These are phyloP conservation scores for Diaporthe sp. DNA, from an alignment of 2,329 filamentous ascomycete species.

Conservation along the genomic window DNA sequence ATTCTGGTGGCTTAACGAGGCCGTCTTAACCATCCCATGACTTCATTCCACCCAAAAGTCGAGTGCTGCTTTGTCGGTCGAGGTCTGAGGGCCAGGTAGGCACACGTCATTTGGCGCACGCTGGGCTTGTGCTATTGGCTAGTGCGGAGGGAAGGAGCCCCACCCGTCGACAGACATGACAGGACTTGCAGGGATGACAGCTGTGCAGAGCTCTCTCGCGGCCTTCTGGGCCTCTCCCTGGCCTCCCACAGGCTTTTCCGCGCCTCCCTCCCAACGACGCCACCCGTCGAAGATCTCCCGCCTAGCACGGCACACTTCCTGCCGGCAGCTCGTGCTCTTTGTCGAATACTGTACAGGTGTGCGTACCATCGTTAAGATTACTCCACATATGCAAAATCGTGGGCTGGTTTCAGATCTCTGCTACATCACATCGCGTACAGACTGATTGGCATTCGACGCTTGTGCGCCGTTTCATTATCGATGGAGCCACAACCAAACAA, in stretches of 20 bases:
- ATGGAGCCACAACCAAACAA: constrained; percentile 26
- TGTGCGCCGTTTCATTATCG: constrained; percentile 1
- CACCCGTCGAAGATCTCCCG: constrained; percentile 23
- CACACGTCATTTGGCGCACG: constrained; percentile 26
- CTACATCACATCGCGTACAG: background rate
- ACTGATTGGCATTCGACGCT: constrained; percentile 21
- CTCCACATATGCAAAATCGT: constrained; percentile 26
- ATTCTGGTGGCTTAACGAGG: constrained; percentile 10
- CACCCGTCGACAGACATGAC: background rate
- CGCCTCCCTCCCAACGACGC: background rate
- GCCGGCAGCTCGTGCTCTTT: constrained; percentile 3
- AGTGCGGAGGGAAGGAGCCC: background rate
- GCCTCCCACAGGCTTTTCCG: background rate
- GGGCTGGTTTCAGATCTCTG: constrained; percentile 27
- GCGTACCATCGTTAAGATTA: background rate
- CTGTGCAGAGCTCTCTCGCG: constrained; percentile 4
- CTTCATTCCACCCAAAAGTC: constrained; percentile 24
- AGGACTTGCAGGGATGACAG: constrained; percentile 15
- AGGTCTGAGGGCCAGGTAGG: constrained; percentile 19
- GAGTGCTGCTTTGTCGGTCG: constrained; percentile 7
- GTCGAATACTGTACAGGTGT: background rate
- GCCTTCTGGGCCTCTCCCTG: constrained; percentile 5
- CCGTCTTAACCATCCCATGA: constrained; percentile 28
- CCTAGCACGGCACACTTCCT: constrained; percentile 14
- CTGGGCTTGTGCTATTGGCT: background rate